A percentile compares a stretch with the other conserved stretches of the same genome.
phyloP scores from a whole-genome alignment of 1,284 basidiomycete species.

The Puccinia triticina region DNA sequence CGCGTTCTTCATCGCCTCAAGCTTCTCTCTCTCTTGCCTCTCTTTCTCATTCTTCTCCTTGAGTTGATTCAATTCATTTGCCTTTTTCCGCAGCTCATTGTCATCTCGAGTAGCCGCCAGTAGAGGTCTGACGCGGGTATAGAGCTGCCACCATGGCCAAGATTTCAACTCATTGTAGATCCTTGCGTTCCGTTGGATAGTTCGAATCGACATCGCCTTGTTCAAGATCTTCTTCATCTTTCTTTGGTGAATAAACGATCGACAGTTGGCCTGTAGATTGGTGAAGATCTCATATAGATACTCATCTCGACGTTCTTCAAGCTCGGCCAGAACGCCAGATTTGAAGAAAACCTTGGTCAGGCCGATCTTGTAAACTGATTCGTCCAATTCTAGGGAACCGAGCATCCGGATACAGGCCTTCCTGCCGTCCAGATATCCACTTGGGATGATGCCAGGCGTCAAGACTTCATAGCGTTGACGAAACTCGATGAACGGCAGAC shows the following conservation, averaged over 20 bases:
- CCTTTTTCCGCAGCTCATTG: slow-evolving; percentile 85
- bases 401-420: slow-evolving; percentile 94
- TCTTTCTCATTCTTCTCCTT: slow-evolving; percentile 85
- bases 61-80: slow-evolving; percentile 77
- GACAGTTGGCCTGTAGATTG: slow-evolving; percentile 78
- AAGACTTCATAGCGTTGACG: slow-evolving; percentile 94
- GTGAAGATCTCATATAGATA: slow-evolving; percentile 88
- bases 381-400: slow-evolving; percentile 82
- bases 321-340: slow-evolving; percentile 94
- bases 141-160: slow-evolving; percentile 99
- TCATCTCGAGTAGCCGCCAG: slow-evolving; percentile 90
- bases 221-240: slow-evolving; percentile 95
- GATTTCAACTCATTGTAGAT: slow-evolving; percentile 85
- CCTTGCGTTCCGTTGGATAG: slow-evolving; percentile 90
- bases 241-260: slow-evolving; percentile 82
- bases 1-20: slow-evolving; percentile 76
- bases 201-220: slow-evolving; percentile 84
- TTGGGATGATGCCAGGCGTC: slow-evolving; percentile 86
- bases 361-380: slow-evolving; percentile 83
- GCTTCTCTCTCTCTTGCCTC: slow-evolving; percentile 73
- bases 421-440: slow-evolving; percentile 94
- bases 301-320: slow-evolving; percentile 88
- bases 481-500: slow-evolving; percentile 95
- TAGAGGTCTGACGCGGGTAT: slow-evolving; percentile 86
- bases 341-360: slow-evolving; percentile 99